Conservation (phyloP, 2,329 filamentous ascomycete species). For the Volutella citrinella region DNA sequence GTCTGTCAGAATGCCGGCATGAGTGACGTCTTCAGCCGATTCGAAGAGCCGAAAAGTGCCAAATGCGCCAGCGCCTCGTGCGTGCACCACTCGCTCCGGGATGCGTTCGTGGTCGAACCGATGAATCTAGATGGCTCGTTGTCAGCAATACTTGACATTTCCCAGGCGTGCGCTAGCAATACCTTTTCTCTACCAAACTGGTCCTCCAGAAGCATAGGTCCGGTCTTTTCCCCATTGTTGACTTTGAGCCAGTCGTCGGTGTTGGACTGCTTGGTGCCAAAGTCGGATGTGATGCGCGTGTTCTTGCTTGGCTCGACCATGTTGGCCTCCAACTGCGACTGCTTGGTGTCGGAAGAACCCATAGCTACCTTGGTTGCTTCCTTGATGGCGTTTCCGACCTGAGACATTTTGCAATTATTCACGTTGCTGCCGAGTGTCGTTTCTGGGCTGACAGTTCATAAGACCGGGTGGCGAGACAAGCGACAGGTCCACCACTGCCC, state of each 20-base stretch:
- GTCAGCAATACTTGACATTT: too few species aligned
- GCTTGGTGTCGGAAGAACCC: conserved; percentile 50
- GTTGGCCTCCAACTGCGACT: conserved; percentile 56
- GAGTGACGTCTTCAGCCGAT: conserved; percentile 64
- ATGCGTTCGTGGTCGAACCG: conserved; percentile 67
- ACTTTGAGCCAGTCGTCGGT: conserved; percentile 77
- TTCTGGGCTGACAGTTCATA: neutral
- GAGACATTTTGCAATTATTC: too few species aligned
- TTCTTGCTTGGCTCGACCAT: conserved; percentile 57
- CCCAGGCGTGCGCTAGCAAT: too few species aligned
- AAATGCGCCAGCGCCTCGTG: conserved; percentile 66
- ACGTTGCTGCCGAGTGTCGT: too few species aligned
- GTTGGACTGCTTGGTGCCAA: conserved; percentile 68
- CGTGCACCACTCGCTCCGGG: conserved; percentile 67
- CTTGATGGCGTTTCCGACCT: conserved; percentile 31
- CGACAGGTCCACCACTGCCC: too few species aligned
- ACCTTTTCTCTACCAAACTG: conserved; percentile 72
- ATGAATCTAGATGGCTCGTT: conserved; percentile 60
- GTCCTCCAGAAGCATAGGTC: conserved; percentile 70
- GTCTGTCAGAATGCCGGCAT: conserved; percentile 58
- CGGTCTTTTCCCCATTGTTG: conserved; percentile 58
- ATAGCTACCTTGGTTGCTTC: conserved; percentile 42
- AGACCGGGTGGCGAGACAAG: neutral
- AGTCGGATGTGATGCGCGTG: conserved; percentile 70
- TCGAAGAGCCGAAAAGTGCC: conserved; percentile 67